Conservation (phyloP, 768 basidiomycete species). For the Leucocoprinus birnbaumii region DNA sequence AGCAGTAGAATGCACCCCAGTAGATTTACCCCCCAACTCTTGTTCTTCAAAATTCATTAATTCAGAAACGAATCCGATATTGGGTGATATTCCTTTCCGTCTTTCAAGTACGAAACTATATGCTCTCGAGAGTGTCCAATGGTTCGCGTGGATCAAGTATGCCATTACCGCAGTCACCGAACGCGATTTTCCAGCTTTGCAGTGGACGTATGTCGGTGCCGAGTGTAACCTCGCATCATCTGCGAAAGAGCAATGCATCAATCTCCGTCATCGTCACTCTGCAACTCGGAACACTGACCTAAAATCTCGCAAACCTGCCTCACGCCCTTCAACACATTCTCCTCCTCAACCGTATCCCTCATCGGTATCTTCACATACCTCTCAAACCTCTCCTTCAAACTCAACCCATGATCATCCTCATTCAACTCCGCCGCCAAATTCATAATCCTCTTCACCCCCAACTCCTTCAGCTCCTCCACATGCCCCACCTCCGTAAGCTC, state of each 20-base stretch:
- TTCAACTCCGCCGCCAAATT: constrained; percentile 94
- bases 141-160: constrained; percentile 95
- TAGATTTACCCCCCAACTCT: constrained; percentile 76
- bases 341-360: constrained; percentile 95
- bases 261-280: not conserved
- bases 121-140: constrained; percentile 91
- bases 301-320: constrained; percentile 83
- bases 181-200: constrained; percentile 93
- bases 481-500: constrained; percentile 77
- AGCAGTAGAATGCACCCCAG: constrained; percentile 54
- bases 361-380: constrained; percentile 86
- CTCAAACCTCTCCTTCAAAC: constrained; percentile 69
- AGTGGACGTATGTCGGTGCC: constrained; percentile 91
- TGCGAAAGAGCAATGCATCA: constrained; percentile 23
- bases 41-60: constrained; percentile 95
- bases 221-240: constrained; percentile 92
- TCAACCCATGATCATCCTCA: constrained; percentile 66
- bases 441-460: constrained; percentile 85
- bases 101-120: constrained; percentile 92
- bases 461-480: constrained; percentile 63
- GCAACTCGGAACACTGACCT: constrained; percentile 50
- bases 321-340: constrained; percentile 78
- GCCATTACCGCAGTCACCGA: constrained; percentile 97
- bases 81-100: constrained; percentile 92
- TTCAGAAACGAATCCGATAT: constrained; percentile 96